A percentile compares a stretch with the other conserved stretches of the same genome.
These are phyloP conservation scores for Cutaneotrichosporon mucoides DNA, from an alignment of 1,284 basidiomycete species.

Conservation along the genomic window DNA sequence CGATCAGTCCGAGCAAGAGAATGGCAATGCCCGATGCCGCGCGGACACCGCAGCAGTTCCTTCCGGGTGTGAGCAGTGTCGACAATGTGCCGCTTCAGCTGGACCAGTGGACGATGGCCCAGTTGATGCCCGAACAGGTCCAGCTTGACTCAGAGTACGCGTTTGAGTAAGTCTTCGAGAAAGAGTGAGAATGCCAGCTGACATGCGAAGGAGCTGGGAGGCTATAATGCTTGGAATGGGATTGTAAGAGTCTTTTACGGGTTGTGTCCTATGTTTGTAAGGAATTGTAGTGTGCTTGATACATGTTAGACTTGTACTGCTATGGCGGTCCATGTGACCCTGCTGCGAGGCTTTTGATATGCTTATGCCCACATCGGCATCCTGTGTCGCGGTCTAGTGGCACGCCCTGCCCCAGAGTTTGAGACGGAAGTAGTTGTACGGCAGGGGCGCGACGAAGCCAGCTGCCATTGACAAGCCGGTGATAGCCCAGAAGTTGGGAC, in stretches of 20 bases:
- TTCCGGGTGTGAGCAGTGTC: neutral
- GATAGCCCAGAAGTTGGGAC: slow-evolving; percentile 8
- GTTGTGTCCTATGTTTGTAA: too few relatives aligned
- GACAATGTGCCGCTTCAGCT: neutral
- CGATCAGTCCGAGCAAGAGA: neutral
- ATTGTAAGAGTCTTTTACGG: neutral
- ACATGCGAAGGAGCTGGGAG: neutral
- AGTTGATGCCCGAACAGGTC: neutral
- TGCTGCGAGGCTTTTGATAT: too few relatives aligned
- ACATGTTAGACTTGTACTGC: too few relatives aligned
- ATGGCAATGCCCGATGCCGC: neutral
- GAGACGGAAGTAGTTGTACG: slow-evolving; percentile 9
- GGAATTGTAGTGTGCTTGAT: too few relatives aligned
- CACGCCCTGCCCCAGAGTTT: slow-evolving; percentile 5
- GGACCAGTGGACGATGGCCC: slow-evolving; percentile 1
- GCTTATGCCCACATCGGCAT: too few relatives aligned
- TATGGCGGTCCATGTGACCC: too few relatives aligned
- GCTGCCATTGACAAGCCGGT: slow-evolving; percentile 3
- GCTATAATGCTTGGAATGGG: slow-evolving; percentile 1
- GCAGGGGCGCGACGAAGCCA: slow-evolving; percentile 5
- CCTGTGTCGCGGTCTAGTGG: neutral
- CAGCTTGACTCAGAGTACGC: neutral
- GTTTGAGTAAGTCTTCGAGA: neutral
- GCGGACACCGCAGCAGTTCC: neutral
- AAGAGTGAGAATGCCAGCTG: neutral